Conservation (phyloP, 225 moss, liverwort and hornwort genomes). For the Antitrichia curtipendula region DNA sequence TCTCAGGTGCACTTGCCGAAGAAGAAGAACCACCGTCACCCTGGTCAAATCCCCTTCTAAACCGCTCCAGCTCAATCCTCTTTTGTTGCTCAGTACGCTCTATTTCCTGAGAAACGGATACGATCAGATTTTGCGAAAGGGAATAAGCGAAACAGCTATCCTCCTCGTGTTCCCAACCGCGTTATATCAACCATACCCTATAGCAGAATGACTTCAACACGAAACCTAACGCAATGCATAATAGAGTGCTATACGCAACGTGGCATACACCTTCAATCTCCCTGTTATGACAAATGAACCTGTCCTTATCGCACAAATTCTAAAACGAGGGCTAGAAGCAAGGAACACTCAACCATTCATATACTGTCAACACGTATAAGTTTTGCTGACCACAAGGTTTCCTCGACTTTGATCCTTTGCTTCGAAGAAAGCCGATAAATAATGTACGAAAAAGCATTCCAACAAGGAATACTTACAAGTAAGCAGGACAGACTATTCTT, state of each 20-base stretch:
- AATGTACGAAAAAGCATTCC: neutral
- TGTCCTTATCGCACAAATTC: neutral
- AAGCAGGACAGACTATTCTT: neutral
- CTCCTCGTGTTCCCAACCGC: neutral
- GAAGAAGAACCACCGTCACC: constrained; percentile 5
- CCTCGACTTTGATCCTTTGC: neutral
- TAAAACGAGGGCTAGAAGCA: neutral
- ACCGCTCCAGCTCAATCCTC: constrained; percentile 10
- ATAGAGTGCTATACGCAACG: neutral
- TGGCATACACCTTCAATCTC: neutral
- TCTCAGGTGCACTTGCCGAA: neutral
- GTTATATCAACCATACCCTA: neutral
- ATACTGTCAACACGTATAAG: neutral
- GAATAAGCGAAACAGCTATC: neutral
- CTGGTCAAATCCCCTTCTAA: constrained; percentile 23
- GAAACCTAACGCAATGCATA: neutral
- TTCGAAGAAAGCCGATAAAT: neutral
- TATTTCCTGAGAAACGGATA: neutral
- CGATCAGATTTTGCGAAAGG: neutral
- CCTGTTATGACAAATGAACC: neutral
- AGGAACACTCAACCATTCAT: neutral
- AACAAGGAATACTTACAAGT: neutral
- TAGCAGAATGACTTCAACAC: neutral
- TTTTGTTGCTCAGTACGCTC: neutral
- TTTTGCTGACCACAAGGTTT: neutral